Conservation (phyloP, 2,329 filamentous ascomycete species). For the Paecilomyces formosus region DNA sequence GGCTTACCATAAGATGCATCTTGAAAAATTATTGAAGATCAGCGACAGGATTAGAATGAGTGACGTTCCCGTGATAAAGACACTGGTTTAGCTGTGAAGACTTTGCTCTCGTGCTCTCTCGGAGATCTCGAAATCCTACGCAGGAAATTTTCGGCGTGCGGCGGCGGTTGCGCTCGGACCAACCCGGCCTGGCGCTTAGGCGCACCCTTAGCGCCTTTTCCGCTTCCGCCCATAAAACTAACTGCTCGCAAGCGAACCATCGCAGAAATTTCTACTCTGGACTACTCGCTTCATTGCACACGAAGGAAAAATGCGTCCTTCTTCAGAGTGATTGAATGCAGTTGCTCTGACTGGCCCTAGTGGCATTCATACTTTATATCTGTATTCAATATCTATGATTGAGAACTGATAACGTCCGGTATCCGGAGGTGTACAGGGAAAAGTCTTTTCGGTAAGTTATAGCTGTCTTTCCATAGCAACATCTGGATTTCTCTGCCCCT, state of each 20-base stretch:
- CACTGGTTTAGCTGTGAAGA: neutral
- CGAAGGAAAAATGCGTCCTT: neutral
- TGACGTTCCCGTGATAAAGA: neutral
- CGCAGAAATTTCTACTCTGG: neutral
- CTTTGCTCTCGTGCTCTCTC: neutral
- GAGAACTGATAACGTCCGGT: neutral
- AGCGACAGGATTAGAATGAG: neutral
- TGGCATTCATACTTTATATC: neutral
- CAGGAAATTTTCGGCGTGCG: neutral
- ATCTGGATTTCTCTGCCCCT: slow-evolving; percentile 9
- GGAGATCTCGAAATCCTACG: neutral
- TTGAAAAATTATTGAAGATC: slow-evolving; percentile 9
- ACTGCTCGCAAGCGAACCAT: neutral
- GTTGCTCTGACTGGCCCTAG: neutral
- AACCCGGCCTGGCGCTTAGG: neutral
- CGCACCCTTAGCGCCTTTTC: neutral
- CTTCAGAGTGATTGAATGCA: neutral
- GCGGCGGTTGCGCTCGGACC: neutral
- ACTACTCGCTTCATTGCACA: neutral
- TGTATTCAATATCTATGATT: neutral
- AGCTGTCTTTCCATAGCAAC: slow-evolving; percentile 1
- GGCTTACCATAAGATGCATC: slow-evolving; percentile 37
- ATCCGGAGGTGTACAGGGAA: neutral
- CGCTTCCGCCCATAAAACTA: neutral
- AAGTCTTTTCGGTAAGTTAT: slow-evolving; percentile 11